Evolutionary conservation across 441 rosid species (phyloP).

Genomic region (Eruca vesicaria): DNA sequence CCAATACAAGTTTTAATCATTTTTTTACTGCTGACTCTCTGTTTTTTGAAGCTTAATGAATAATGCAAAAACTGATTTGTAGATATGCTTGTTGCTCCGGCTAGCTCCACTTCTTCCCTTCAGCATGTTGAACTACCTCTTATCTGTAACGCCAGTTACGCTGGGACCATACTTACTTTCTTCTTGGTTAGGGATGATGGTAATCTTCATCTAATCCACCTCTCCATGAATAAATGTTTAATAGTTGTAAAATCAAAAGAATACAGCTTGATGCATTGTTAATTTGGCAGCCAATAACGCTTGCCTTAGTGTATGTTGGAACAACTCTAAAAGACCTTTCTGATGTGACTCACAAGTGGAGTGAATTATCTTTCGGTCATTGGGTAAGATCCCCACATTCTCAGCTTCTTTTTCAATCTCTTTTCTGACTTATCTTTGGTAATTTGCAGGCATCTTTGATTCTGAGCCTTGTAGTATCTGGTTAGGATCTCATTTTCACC

Average conservation of each 20-base stretch:
- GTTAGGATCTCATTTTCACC: constrained; percentile 32
- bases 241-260: background rate
- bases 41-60: background rate
- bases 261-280: constrained; percentile 24
- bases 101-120: constrained; percentile 95
- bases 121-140: constrained; percentile 85
- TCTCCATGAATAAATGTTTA: background rate
- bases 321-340: constrained; percentile 95
- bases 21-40: background rate
- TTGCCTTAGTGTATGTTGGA: constrained; percentile 86
- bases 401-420: background rate
- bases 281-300: constrained; percentile 79
- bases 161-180: constrained; percentile 70
- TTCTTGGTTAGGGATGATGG: constrained; percentile 98
- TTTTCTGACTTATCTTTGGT: constrained; percentile 10
- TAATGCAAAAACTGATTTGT: constrained; percentile 15
- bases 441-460: constrained; percentile 62
- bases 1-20: constrained; percentile 2
- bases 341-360: constrained; percentile 91
- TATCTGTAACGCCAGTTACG: constrained; percentile 77
- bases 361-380: constrained; percentile 70
- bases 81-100: constrained; percentile 72
- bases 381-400: constrained; percentile 53
- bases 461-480: constrained; percentile 69
- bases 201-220: constrained; percentile 22